phyloP scores from a whole-genome alignment of 1,284 basidiomycete species.

The Kwoniella shivajii region DNA sequence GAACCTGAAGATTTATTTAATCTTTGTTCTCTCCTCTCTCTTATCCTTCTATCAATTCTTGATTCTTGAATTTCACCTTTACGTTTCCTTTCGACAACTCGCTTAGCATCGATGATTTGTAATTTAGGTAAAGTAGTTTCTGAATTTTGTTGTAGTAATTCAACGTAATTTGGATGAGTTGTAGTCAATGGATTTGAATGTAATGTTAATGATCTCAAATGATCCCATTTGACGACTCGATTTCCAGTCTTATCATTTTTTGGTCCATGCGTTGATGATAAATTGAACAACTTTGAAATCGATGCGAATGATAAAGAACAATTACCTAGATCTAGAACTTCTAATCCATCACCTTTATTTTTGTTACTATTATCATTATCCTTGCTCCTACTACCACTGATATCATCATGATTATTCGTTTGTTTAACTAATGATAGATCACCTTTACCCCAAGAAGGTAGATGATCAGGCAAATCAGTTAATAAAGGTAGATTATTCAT shows the following conservation, averaged over 20 bases:
- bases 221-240: constrained; percentile 24
- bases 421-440: constrained; percentile 28
- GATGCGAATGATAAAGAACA: constrained; percentile 40
- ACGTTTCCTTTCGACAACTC: constrained; percentile 46
- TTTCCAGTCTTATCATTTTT: neutral
- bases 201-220: constrained; percentile 45
- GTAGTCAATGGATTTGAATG: constrained; percentile 44
- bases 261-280: neutral
- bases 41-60: constrained; percentile 26
- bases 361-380: neutral
- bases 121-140: constrained; percentile 39
- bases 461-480: constrained; percentile 35
- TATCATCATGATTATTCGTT: neutral
- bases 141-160: constrained; percentile 32
- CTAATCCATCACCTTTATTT: constrained; percentile 42
- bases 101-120: constrained; percentile 49
- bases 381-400: neutral
- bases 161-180: constrained; percentile 38
- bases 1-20: constrained; percentile 40
- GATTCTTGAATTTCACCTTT: constrained; percentile 38
- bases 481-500: constrained; percentile 49
- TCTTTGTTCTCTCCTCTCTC: constrained; percentile 36
- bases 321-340: constrained; percentile 49
- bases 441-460: constrained; percentile 46
- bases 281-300: constrained; percentile 26